Percentiles rank a stretch among this genome's conserved stretches.
Evolutionary conservation across 1,284 basidiomycete genomes (phyloP).

Genomic region (Neolentinus lepideus): DNA sequence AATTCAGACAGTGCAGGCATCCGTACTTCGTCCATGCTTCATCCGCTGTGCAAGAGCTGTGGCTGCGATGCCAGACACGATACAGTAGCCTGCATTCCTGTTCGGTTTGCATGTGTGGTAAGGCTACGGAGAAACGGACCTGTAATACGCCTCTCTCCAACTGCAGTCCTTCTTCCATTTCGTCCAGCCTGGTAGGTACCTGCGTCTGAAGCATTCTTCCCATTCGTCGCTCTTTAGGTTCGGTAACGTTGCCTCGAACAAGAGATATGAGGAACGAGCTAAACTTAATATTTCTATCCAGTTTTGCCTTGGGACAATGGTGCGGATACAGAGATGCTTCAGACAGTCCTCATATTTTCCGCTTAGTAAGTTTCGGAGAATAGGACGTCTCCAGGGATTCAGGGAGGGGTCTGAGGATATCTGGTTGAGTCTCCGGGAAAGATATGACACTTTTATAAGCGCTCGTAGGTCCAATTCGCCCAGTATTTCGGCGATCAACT

Average conservation of each 20-base stretch:
- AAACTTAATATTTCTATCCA: slow-evolving; percentile 66
- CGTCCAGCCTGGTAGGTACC: slow-evolving; percentile 66
- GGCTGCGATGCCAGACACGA: slow-evolving; percentile 58
- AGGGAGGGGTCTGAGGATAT: slow-evolving; percentile 55
- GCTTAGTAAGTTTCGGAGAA: slow-evolving; percentile 45
- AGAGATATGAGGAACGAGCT: slow-evolving; percentile 49
- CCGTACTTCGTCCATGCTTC: slow-evolving; percentile 75
- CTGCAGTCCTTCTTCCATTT: slow-evolving; percentile 55
- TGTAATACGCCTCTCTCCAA: slow-evolving; percentile 50
- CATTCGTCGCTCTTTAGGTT: slow-evolving; percentile 57
- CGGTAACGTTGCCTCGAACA: slow-evolving; percentile 60
- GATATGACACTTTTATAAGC: slow-evolving; percentile 42
- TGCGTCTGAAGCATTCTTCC: slow-evolving; percentile 60
- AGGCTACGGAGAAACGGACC: slow-evolving; percentile 6
- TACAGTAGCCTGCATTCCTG: slow-evolving; percentile 39
- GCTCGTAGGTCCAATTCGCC: slow-evolving; percentile 31
- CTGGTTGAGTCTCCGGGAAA: slow-evolving; percentile 48
- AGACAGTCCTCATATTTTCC: slow-evolving; percentile 41
- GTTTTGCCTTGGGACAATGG: slow-evolving; percentile 60
- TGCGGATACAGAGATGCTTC: slow-evolving; percentile 50
- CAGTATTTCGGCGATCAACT: slow-evolving; percentile 2
- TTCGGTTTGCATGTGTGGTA: slow-evolving; percentile 2
- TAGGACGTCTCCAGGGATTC: slow-evolving; percentile 69
- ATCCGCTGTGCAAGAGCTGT: slow-evolving; percentile 62
- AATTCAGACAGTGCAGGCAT: slow-evolving; percentile 4